A percentile compares a stretch with the other conserved stretches of the same genome.
Evolutionary conservation across 2,329 filamentous ascomycete genomes (phyloP).

Genomic region (Cladophialophora immunda): DNA sequence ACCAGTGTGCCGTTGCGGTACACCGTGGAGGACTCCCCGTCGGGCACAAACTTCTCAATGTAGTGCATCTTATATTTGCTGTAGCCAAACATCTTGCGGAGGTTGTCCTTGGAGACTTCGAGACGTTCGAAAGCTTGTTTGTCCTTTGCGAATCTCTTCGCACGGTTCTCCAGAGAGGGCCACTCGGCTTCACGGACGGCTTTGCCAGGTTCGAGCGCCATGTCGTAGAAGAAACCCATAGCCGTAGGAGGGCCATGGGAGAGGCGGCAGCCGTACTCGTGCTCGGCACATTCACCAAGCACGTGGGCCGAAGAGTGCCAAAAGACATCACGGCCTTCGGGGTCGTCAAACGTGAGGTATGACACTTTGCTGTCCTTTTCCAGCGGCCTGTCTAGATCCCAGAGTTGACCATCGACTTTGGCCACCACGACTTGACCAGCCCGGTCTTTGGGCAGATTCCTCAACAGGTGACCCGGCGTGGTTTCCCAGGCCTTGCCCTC

Average conservation of each 20-base stretch:
- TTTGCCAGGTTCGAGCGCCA: conserved; percentile 78
- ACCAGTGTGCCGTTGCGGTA: conserved; percentile 94
- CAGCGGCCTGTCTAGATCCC: conserved; percentile 90
- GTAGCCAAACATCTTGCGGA: conserved; percentile 95
- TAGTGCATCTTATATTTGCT: conserved; percentile 99
- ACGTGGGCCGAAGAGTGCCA: conserved; percentile 98
- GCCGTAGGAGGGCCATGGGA: conserved; percentile 93
- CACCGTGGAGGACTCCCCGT: conserved; percentile 90
- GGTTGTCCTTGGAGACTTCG: conserved; percentile 85
- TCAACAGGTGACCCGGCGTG: conserved; percentile 79
- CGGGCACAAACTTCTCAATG: conserved; percentile 89
- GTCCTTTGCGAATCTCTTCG: conserved; percentile 88
- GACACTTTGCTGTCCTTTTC: conserved; percentile 88
- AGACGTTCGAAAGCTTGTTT: conserved; percentile 95
- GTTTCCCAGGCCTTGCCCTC: conserved; percentile 88
- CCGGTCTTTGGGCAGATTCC: conserved; percentile 84
- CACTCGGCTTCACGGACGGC: conserved; percentile 79
- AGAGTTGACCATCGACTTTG: conserved; percentile 82
- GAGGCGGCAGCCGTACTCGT: conserved; percentile 87
- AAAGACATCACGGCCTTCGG: conserved; percentile 88
- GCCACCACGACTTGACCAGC: conserved; percentile 85
- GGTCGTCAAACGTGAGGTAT: conserved; percentile 80
- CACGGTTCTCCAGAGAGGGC: conserved; percentile 82
- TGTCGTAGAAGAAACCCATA: conserved; percentile 97
- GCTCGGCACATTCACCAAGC: conserved; percentile 92